A percentile compares a stretch with the other conserved stretches of the same genome.
phyloP scores from a whole-genome alignment of 2,329 filamentous ascomycete genomes.

The Pestalotiopsis sp. region DNA sequence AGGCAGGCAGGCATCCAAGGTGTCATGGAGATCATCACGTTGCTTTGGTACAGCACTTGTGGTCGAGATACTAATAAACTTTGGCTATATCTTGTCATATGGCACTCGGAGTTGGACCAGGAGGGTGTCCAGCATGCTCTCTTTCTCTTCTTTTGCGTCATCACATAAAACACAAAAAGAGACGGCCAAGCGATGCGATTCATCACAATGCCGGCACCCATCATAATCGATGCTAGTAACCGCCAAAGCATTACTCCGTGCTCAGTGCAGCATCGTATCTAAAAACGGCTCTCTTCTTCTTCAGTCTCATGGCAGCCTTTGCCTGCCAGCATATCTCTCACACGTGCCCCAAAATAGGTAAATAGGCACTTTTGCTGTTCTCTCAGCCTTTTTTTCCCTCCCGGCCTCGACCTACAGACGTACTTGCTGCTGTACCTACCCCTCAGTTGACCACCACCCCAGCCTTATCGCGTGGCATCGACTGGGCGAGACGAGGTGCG shows the following conservation, averaged over 20 bases:
- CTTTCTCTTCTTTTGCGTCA: too few relatives aligned
- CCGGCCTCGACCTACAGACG: background rate
- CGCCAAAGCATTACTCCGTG: background rate
- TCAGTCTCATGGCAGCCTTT: background rate
- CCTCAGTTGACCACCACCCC: constrained; percentile 7
- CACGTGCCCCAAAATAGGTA: constrained; percentile 3
- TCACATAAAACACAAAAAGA: too few relatives aligned
- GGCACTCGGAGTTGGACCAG: too few relatives aligned
- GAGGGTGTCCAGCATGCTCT: too few relatives aligned
- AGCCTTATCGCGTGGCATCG: constrained; percentile 12
- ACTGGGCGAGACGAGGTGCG: background rate
- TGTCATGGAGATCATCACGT: too few relatives aligned
- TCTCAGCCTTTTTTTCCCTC: background rate
- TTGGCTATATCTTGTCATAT: too few relatives aligned
- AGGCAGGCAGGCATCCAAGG: too few relatives aligned
- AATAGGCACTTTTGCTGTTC: background rate
- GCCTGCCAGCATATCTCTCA: background rate
- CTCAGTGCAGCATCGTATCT: background rate
- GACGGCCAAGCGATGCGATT: too few relatives aligned
- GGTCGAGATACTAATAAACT: too few relatives aligned
- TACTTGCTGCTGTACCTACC: background rate
- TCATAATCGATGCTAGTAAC: too few relatives aligned
- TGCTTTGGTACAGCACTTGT: too few relatives aligned
- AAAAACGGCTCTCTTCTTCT: background rate
- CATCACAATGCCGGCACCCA: too few relatives aligned